Percentiles rank a stretch among this genome's conserved stretches.
These are phyloP conservation scores for Neonectria hederae DNA, from an alignment of 2,329 filamentous ascomycete species.

Conservation along the genomic window DNA sequence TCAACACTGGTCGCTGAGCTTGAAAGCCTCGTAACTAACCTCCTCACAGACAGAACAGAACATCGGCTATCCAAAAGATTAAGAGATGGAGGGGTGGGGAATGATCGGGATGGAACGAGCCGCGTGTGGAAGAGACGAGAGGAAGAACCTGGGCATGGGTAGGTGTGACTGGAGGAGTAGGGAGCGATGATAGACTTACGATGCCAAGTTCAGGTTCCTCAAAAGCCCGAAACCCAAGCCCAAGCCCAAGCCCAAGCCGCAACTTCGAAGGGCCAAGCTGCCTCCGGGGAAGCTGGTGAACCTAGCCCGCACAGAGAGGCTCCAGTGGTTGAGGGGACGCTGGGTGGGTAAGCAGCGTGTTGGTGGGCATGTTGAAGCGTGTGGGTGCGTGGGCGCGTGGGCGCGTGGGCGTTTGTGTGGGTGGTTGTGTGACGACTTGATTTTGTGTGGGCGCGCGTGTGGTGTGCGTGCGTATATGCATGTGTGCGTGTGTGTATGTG, in stretches of 20 bases:
- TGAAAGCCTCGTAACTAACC: background rate
- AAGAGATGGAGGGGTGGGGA: conserved; percentile 24
- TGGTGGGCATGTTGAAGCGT: background rate
- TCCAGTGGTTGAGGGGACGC: conserved; percentile 8
- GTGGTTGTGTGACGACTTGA: background rate
- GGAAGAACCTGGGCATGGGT: background rate
- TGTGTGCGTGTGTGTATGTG: background rate
- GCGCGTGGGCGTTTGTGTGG: background rate
- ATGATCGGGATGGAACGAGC: conserved; percentile 33
- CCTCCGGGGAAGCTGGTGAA: conserved; percentile 17
- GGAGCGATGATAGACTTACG: background rate
- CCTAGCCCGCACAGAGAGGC: background rate
- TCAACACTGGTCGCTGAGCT: background rate
- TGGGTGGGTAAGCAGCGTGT: conserved; percentile 1
- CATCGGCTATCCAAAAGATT: background rate
- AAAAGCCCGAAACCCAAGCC: background rate
- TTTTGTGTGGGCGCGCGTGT: background rate
- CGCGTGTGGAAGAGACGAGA: conserved; percentile 14
- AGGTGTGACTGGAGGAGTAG: conserved; percentile 21
- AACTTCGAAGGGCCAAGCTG: conserved; percentile 6
- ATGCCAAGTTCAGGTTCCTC: background rate
- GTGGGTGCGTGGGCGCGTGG: background rate
- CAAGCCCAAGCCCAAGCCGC: background rate
- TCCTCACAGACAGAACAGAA: conserved; percentile 4
- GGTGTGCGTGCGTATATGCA: conserved; percentile 3